A percentile compares a stretch with the other conserved stretches of the same genome.
These are phyloP conservation scores for Myriosclerotinia scirpicola DNA, from an alignment of 2,329 filamentous ascomycete species.

Conservation along the genomic window DNA sequence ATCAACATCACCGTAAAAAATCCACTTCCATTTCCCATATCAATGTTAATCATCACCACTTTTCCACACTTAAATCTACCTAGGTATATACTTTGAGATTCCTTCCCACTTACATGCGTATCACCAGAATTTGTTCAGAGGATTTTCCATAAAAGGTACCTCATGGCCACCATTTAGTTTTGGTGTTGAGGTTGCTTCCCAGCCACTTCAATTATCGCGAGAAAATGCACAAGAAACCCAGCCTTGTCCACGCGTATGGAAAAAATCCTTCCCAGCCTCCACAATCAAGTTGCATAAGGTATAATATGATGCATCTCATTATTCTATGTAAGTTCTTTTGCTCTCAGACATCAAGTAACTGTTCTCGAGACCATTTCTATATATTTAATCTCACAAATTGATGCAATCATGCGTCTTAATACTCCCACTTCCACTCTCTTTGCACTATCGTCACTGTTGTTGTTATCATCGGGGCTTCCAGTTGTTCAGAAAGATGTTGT, in stretches of 20 bases:
- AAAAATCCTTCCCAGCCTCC: constrained; percentile 33
- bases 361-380: constrained; percentile 12
- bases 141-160: neutral
- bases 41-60: neutral
- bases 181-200: constrained; percentile 21
- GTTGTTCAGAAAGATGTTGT: constrained; percentile 28
- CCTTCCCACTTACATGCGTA: neutral
- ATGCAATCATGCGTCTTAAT: constrained; percentile 35
- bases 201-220: constrained; percentile 27
- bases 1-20: neutral
- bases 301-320: constrained; percentile 29
- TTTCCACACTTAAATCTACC: neutral
- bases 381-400: neutral
- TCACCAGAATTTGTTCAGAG: neutral
- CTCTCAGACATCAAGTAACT: constrained; percentile 12
- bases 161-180: neutral
- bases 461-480: constrained; percentile 33
- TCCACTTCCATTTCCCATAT: neutral
- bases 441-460: constrained; percentile 35
- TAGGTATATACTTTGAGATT: neutral
- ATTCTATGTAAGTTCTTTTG: constrained; percentile 26
- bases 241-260: constrained; percentile 26
- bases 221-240: constrained; percentile 28
- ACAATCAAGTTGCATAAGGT: constrained; percentile 26
- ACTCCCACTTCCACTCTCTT: constrained; percentile 32